Percentiles rank a stretch among this genome's conserved stretches.
phyloP scores from a whole-genome alignment of 164 flowering plant genomes.

The Aristolochia contorta region DNA sequence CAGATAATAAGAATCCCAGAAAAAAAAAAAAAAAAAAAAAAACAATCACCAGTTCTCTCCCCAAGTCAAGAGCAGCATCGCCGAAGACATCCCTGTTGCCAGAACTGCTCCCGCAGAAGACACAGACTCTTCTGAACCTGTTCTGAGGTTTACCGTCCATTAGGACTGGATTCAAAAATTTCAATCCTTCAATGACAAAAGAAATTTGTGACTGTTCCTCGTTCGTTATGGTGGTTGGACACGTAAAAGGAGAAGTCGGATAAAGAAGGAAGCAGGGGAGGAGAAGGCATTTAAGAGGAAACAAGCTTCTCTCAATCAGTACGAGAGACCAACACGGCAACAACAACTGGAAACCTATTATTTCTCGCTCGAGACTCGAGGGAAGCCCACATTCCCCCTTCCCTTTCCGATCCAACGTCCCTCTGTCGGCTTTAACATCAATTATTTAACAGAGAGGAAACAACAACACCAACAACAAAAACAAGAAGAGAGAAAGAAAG shows the following conservation, averaged over 20 bases:
- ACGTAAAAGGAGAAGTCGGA: too few relatives aligned
- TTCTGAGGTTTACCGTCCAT: neutral
- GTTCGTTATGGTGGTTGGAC: too few relatives aligned
- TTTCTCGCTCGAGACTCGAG: neutral
- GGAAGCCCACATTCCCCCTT: neutral
- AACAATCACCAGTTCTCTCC: conserved; percentile 51
- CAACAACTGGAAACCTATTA: neutral
- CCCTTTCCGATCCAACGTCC: conserved; percentile 1
- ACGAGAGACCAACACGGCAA: neutral
- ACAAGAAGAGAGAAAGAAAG: too few relatives aligned
- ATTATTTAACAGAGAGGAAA: neutral
- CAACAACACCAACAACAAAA: too few relatives aligned
- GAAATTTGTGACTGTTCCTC: too few relatives aligned
- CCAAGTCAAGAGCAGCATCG: conserved; percentile 69
- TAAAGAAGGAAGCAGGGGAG: too few relatives aligned
- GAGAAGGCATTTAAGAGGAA: too few relatives aligned
- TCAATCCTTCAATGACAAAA: neutral
- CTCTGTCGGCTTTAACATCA: conserved; percentile 2
- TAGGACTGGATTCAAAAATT: neutral
- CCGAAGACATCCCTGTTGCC: conserved; percentile 50
- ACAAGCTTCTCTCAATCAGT: neutral
- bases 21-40: too few relatives aligned
- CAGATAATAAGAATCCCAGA: neutral
- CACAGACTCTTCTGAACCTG: conserved; percentile 15
- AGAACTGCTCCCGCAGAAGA: conserved; percentile 68